phyloP scores from a whole-genome alignment of 306 rosid genomes.

The Leucaena leucocephala region DNA sequence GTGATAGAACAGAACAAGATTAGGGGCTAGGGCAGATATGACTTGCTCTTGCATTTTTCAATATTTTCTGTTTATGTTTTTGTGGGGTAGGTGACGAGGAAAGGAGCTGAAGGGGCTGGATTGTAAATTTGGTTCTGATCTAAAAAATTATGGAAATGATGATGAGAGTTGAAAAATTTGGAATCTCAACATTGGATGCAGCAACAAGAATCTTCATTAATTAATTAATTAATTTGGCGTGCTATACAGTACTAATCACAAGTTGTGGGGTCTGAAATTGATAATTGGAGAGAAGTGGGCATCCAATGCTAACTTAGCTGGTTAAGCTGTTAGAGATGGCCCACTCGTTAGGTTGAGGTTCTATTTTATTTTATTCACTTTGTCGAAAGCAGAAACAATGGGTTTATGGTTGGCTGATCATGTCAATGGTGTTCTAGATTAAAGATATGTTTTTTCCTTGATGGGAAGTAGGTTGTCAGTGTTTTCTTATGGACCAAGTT shows the following conservation, averaged over 20 bases:
- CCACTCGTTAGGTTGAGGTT: neutral
- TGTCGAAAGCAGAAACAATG: neutral
- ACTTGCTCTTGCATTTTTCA: neutral
- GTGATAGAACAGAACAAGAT: neutral
- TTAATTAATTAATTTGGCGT: neutral
- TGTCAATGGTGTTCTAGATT: neutral
- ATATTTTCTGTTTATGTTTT: neutral
- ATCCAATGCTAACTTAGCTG: neutral
- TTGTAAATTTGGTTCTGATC: slow-evolving; percentile 47
- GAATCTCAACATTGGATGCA: slow-evolving; percentile 22
- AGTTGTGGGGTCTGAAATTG: neutral
- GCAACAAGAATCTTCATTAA: slow-evolving; percentile 9
- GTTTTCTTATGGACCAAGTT: neutral
- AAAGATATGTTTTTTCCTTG: too few species aligned
- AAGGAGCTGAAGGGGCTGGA: slow-evolving; percentile 26
- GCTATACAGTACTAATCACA: neutral
- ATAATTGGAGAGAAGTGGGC: neutral
- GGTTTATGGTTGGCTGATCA: neutral
- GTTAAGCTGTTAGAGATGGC: neutral
- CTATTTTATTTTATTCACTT: neutral
- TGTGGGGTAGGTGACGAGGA: neutral
- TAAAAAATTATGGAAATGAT: slow-evolving; percentile 1
- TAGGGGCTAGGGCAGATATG: slow-evolving; percentile 1
- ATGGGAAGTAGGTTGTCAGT: neutral
- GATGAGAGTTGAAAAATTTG: slow-evolving; percentile 29